A percentile compares a stretch with the other conserved stretches of the same genome.
Conservation (phyloP, 1,139 yeast species). For the Nadsonia starkeyi-henricii region DNA sequence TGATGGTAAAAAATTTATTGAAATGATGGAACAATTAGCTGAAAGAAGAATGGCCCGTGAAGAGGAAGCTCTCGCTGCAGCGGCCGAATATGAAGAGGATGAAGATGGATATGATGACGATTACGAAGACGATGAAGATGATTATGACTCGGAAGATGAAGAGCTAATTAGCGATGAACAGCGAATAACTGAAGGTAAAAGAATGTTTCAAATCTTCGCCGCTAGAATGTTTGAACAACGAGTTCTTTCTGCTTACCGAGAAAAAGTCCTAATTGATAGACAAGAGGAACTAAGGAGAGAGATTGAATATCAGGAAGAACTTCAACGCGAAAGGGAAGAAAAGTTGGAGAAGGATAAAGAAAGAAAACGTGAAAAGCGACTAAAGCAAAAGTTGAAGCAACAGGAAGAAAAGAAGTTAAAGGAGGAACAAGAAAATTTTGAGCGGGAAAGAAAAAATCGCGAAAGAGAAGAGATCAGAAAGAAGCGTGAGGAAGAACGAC, state of each 20-base stretch:
- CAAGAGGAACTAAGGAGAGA: constrained; percentile 21
- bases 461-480: constrained; percentile 1
- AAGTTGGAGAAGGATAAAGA: constrained; percentile 2
- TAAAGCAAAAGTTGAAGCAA: not conserved
- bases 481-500: constrained; percentile 3
- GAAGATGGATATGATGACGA: constrained; percentile 25
- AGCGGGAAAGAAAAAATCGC: not conserved
- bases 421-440: not conserved
- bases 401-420: not conserved
- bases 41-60: constrained; percentile 42
- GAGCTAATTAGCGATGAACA: constrained; percentile 44
- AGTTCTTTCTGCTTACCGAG: constrained; percentile 58
- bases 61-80: constrained; percentile 25
- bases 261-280: constrained; percentile 59
- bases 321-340: constrained; percentile 5
- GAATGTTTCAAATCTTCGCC: constrained; percentile 61
- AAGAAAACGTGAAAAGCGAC: constrained; percentile 4
- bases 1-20: constrained; percentile 61
- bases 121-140: constrained; percentile 23
- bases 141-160: constrained; percentile 24
- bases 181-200: constrained; percentile 61
- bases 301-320: constrained; percentile 2
- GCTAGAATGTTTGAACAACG: constrained; percentile 62
- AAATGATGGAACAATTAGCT: constrained; percentile 63
- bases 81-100: constrained; percentile 24